Base-by-base conservation (phyloP, 2,329 filamentous ascomycete species). In the Didymella pinodella region DNA sequence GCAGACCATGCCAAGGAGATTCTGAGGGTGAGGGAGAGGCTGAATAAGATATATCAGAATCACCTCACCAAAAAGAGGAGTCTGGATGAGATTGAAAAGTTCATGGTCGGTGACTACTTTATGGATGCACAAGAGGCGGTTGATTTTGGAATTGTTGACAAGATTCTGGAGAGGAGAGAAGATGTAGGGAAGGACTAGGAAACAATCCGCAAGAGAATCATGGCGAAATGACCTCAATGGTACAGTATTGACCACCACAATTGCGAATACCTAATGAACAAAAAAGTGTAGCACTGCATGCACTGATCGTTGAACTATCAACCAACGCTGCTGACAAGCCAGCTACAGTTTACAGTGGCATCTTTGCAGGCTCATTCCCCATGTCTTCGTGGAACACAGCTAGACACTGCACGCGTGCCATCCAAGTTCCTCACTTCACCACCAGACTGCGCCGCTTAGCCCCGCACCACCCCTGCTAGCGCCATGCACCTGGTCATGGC, bases 1-100 rank as follows among this genome's bases (percentile, higher is more conserved):
- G 86, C 96, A 47, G 98, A 99, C 63, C 96, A 99, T 74, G 95
- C 95, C 5, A 97, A 93, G 73, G 94, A 99, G 83, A 99, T 99
- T 56, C 84, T 98, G 75, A 84, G 93, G 58, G 89, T 97, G 54
- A 85, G 95, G 58, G 86, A 88, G 64, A 90, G 94, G 79, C 81
- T 97, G 70, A 98, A 99, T 77, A 84, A 89, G 79, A 98, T 99
- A 58, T 97, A 97, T 76, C 86, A 89, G 75, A 81, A 84, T 51
- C 95, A 99, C 77, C 81, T 99, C 72, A 97, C 93, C 70, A 89
- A 87, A 76, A 83, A 88, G 49, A 88, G 92, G 75, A 88, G 84
- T 32, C 72, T 96, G 34, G 88, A 93, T 48, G 90, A 96, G 72
- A 90, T 99, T 72, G 94, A 95, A 78, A 92, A 89, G 75, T 85